Evolutionary conservation across 768 basidiomycete genomes (phyloP).

Genomic region (Phylloporus arenicola): DNA sequence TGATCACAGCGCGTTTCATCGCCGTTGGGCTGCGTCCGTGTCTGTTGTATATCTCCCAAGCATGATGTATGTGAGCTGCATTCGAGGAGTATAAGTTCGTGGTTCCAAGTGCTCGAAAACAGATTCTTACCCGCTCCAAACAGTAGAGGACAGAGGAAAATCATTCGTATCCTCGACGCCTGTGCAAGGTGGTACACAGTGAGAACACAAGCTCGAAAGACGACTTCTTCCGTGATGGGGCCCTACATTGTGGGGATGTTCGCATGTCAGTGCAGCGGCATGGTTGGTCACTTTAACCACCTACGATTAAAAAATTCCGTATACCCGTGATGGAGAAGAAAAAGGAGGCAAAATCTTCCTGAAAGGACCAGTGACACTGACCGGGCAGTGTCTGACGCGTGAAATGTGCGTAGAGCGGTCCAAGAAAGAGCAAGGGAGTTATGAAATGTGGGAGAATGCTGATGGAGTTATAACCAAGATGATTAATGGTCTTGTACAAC

Average conservation of each 20-base stretch:
- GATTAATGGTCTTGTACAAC: conserved; percentile 30
- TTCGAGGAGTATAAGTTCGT: conserved; percentile 5
- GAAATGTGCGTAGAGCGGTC: conserved; percentile 63
- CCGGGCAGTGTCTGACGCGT: conserved; percentile 47
- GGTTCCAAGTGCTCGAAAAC: background rate
- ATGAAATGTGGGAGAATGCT: conserved; percentile 51
- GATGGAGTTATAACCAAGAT: conserved; percentile 37
- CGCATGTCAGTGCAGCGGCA: background rate
- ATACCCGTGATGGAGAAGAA: conserved; percentile 53
- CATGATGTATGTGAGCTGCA: conserved; percentile 89
- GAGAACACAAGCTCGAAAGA: conserved; percentile 83
- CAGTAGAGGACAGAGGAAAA: conserved; percentile 76
- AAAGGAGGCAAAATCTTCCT: conserved; percentile 33
- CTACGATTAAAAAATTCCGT: conserved; percentile 61
- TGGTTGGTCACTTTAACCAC: conserved; percentile 12
- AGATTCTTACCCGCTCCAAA: conserved; percentile 75
- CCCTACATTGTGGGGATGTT: conserved; percentile 43
- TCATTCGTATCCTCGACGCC: conserved; percentile 49
- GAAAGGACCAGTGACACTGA: conserved; percentile 46
- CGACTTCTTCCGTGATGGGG: conserved; percentile 88
- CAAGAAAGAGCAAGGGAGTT: conserved; percentile 69
- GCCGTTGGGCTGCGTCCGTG: conserved; percentile 67
- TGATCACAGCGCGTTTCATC: conserved; percentile 52
- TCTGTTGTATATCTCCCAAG: conserved; percentile 76
- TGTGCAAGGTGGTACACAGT: conserved; percentile 66